phyloP scores from a whole-genome alignment of 2,329 filamentous ascomycete species.

The Aspergillus cejpii region DNA sequence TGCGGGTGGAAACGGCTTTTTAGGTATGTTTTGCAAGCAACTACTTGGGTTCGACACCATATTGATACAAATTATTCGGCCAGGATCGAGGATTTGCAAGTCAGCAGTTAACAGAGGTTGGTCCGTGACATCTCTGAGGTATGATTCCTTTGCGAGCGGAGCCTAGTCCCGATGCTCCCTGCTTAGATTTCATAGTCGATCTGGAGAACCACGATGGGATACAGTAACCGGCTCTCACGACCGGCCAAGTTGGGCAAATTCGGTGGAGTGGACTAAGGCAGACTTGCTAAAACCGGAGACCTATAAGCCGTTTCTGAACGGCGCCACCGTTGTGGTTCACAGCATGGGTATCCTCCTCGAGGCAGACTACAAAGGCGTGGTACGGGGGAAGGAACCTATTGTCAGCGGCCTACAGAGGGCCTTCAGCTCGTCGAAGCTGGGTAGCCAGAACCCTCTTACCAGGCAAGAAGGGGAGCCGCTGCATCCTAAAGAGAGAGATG shows the following conservation, averaged over 20 bases:
- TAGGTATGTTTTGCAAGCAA: constrained; percentile 49
- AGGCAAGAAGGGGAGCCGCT: constrained; percentile 55
- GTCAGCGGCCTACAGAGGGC: constrained; percentile 69
- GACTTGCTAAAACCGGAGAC: constrained; percentile 78
- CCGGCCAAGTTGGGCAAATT: constrained; percentile 72
- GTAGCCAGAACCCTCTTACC: constrained; percentile 64
- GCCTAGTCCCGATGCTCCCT: constrained; percentile 1
- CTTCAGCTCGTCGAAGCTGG: constrained; percentile 59
- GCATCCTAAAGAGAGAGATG: constrained; percentile 58
- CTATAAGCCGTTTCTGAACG: constrained; percentile 68
- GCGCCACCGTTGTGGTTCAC: constrained; percentile 81
- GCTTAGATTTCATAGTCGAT: constrained; percentile 56
- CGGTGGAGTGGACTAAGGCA: constrained; percentile 79
- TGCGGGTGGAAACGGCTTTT: constrained; percentile 87
- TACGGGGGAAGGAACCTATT: constrained; percentile 78
- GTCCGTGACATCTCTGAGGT: constrained; percentile 91
- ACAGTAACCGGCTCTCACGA: constrained; percentile 63
- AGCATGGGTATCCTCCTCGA: constrained; percentile 94
- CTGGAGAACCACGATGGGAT: constrained; percentile 81
- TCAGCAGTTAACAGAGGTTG: constrained; percentile 77
- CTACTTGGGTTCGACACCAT: background rate
- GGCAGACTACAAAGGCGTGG: constrained; percentile 91
- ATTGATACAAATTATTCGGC: background rate
- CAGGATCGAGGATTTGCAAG: constrained; percentile 77
- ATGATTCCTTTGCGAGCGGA: constrained; percentile 23